These are phyloP conservation scores for Coemansia sp. DNA, from an alignment of 192 early-diverging fungal species.

Conservation along the genomic window DNA sequence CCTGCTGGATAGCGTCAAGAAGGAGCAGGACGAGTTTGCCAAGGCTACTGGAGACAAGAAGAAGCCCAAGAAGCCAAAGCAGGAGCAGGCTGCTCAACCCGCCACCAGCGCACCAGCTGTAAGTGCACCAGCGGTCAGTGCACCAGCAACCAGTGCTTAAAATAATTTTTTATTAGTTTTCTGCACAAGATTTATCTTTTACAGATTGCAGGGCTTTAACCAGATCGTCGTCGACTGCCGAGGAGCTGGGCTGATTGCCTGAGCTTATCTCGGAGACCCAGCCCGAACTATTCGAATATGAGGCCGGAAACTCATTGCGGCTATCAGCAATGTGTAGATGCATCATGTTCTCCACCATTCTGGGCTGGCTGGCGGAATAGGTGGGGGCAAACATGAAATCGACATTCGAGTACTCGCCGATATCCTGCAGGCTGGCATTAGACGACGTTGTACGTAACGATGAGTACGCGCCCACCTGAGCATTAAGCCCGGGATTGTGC, in stretches of 20 bases:
- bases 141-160: slow-evolving; percentile 13
- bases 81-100: slow-evolving; percentile 9
- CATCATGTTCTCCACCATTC: slow-evolving; percentile 9
- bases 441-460: neutral
- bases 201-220: too few relatives aligned
- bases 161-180: neutral
- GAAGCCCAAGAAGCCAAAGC: slow-evolving; percentile 37
- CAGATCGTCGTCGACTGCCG: too few relatives aligned
- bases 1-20: slow-evolving; percentile 43
- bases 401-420: neutral
- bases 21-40: slow-evolving; percentile 41
- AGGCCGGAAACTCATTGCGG: neutral
- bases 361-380: neutral
- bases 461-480: neutral
- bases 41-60: slow-evolving; percentile 43
- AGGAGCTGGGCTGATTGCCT: too few relatives aligned
- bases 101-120: slow-evolving; percentile 7
- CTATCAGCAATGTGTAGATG: slow-evolving; percentile 5
- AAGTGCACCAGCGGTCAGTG: slow-evolving; percentile 10
- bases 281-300: neutral
- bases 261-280: neutral
- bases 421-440: slow-evolving; percentile 1
- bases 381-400: neutral
- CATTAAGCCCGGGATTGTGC: too few relatives aligned
- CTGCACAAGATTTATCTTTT: too few relatives aligned